These are phyloP conservation scores for Apium graveolens DNA, from an alignment of 129 eudicot genomes.

Conservation along the genomic window DNA sequence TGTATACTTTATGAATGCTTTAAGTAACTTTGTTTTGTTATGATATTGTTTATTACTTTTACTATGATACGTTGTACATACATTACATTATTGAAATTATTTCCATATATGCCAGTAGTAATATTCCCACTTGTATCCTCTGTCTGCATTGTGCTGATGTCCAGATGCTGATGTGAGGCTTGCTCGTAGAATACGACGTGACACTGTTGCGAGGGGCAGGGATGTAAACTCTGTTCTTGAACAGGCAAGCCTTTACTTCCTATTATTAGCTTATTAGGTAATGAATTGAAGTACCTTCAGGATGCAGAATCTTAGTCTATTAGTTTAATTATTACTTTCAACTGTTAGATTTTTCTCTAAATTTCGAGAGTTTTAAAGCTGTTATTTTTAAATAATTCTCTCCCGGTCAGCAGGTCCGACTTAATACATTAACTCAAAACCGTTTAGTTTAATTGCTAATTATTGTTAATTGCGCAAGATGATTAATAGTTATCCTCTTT, in stretches of 20 bases:
- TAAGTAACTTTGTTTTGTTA: neutral
- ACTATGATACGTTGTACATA: neutral
- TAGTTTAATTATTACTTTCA: neutral
- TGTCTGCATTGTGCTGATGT: constrained; percentile 21
- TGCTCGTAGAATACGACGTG: constrained; percentile 99
- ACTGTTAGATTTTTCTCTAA: neutral
- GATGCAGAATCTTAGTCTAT: neutral
- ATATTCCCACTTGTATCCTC: neutral
- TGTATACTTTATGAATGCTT: neutral
- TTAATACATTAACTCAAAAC: no score
- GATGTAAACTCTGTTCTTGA: constrained; percentile 94
- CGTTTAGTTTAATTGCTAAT: no score
- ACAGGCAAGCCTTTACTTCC: constrained; percentile 53
- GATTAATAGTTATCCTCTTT: no score
- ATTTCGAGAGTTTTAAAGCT: neutral
- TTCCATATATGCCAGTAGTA: constrained; percentile 1
- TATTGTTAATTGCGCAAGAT: no score
- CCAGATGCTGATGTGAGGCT: constrained; percentile 99
- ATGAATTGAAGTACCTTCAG: neutral
- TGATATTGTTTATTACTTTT: neutral
- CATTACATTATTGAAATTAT: neutral
- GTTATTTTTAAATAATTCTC: no score
- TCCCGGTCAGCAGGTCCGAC: no score
- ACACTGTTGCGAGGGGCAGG: constrained; percentile 97
- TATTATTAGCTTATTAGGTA: constrained; percentile 10